Evolutionary conservation across 2,329 filamentous ascomycete species (phyloP).

Genomic region (Zymoseptoria pseudotritici): DNA sequence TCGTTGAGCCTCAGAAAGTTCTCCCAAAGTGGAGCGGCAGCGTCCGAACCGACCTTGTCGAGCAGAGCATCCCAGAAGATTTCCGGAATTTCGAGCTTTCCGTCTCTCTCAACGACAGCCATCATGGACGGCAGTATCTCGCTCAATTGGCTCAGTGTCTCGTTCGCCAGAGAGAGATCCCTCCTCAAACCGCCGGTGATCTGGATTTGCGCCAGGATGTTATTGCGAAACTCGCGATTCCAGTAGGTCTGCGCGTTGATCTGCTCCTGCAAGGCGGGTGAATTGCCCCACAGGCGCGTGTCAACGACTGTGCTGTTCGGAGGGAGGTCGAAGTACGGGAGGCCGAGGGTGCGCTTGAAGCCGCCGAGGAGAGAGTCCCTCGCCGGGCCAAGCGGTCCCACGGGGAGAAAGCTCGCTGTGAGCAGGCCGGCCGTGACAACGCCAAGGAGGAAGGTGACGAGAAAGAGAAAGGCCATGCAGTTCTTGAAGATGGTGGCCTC

Average conservation of each 20-base stretch:
- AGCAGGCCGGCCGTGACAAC: neutral
- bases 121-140: slow-evolving; percentile 46
- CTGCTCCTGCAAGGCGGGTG: neutral
- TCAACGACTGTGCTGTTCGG: neutral
- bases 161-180: slow-evolving; percentile 2
- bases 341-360: neutral
- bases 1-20: slow-evolving; percentile 30
- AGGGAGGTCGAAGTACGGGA: neutral
- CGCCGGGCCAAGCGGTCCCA: neutral
- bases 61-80: slow-evolving; percentile 61
- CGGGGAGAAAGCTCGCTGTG: neutral
- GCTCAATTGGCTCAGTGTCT: slow-evolving; percentile 30
- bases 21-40: slow-evolving; percentile 31
- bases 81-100: slow-evolving; percentile 48
- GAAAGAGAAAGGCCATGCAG: neutral
- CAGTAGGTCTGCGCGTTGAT: neutral
- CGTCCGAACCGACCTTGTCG: slow-evolving; percentile 46
- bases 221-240: neutral
- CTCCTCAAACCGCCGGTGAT: neutral
- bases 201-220: neutral
- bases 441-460: neutral
- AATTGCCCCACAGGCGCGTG: neutral
- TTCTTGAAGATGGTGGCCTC: neutral
- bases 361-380: neutral
- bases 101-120: slow-evolving; percentile 47